Evolutionary conservation across 129 eudicot species (phyloP), one percentile per base, ranked within the genome.

Genomic region (Flaveria trinervia): DNA sequence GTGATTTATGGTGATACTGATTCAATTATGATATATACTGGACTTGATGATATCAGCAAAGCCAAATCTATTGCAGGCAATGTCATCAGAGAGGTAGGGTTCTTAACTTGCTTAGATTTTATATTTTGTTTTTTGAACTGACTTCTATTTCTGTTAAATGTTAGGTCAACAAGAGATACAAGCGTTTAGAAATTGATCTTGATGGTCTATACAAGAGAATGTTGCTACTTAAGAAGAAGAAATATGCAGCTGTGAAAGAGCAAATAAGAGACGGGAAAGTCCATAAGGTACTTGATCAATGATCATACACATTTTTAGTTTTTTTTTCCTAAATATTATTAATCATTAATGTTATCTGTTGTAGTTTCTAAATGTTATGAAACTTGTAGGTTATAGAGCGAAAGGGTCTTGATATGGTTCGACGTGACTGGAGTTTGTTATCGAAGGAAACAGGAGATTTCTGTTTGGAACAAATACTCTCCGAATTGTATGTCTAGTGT

Each of bases 1-100:
- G 98, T 93, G 70, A 91, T 95, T 20, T 95, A 95, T 82, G 99
- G 99, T 70, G 99, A 95, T 80, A 95, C 99, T 22, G 99, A 95
- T 88, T 95, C 99, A 64, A 95, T 95, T 55, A 95, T 95, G 99
- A 95, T 95, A 67, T 86, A 95, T 70, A 95, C 86, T 12, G 99
- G 99, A 51, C 96, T 92, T 78, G 97, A 95, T 73, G 97, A 95
- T 79, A 88, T 85, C 6, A 84, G 69, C 77, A 89, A 95, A 84
- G 97, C 97, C 60, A 92, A 92, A 78, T 76, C 82, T 30, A 88
- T 89, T 17, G 97, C 97, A 15, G 89, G 84, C 57, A 92, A 86
- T 88, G 97, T 95, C 79, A 95, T 95, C 79, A 89, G 79, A 81
- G 97, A 95, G 99, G 99, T 93, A 74, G 54, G 86, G 46, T 77